Conservation (phyloP, 2,329 filamentous ascomycete species). For the Colletotrichum sp. region DNA sequence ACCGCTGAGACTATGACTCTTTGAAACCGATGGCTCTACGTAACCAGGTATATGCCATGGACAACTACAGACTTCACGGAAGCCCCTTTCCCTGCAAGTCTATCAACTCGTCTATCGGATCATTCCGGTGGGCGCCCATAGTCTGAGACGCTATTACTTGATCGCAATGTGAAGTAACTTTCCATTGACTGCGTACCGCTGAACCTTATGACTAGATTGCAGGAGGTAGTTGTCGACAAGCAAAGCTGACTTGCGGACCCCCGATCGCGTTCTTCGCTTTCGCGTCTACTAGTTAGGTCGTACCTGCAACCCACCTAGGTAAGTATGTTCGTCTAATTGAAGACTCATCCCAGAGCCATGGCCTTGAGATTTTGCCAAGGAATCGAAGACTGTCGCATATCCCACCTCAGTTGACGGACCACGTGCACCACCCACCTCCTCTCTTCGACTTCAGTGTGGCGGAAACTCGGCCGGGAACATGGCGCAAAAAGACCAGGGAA, state of each 20-base stretch:
- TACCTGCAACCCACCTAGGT: neutral
- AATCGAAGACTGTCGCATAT: neutral
- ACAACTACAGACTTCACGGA: neutral
- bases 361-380: neutral
- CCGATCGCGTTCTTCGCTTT: neutral
- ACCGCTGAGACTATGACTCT: neutral
- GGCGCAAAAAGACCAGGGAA: neutral
- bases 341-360: neutral
- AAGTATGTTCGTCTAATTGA: neutral
- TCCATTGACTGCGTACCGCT: neutral
- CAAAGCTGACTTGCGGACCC: neutral
- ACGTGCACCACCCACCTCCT: neutral
- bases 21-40: neutral
- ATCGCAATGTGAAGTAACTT: neutral
- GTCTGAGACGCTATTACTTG: neutral
- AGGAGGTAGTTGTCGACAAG: neutral
- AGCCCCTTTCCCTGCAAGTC: neutral
- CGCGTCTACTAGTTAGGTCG: neutral
- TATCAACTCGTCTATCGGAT: neutral
- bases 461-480: neutral
- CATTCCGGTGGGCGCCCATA: neutral
- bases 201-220: neutral
- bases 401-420: neutral
- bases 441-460: neutral
- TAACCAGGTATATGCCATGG: neutral